These are phyloP conservation scores for Botrytis byssoidea DNA, from an alignment of 2,329 filamentous ascomycete species.

Conservation along the genomic window DNA sequence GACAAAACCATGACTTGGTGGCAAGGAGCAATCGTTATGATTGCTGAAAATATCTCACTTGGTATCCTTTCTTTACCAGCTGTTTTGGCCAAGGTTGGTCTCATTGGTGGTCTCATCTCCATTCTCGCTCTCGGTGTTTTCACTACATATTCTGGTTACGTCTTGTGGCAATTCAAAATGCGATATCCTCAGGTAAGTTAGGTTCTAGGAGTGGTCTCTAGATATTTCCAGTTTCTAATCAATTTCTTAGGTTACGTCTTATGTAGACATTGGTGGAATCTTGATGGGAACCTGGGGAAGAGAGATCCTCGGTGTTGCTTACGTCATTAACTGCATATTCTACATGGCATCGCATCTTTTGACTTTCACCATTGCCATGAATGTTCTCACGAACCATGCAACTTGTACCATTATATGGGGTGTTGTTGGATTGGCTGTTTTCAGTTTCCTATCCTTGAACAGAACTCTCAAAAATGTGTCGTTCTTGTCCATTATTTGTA, in stretches of 20 bases:
- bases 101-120: constrained; percentile 44
- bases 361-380: constrained; percentile 58
- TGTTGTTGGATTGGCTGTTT: constrained; percentile 50
- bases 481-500: constrained; percentile 53
- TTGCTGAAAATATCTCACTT: constrained; percentile 25
- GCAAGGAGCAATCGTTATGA: constrained; percentile 20
- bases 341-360: constrained; percentile 60
- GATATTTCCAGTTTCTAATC: not conserved
- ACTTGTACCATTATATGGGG: constrained; percentile 57
- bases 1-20: constrained; percentile 24
- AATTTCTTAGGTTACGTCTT: constrained; percentile 38
- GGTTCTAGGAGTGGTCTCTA: not conserved
- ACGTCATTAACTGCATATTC: constrained; percentile 57
- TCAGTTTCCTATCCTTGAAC: constrained; percentile 51
- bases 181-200: constrained; percentile 48
- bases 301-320: constrained; percentile 50
- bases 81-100: constrained; percentile 20
- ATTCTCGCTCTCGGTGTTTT: constrained; percentile 53
- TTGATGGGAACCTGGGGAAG: constrained; percentile 45
- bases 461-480: constrained; percentile 56
- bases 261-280: constrained; percentile 57
- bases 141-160: constrained; percentile 59
- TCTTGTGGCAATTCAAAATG: constrained; percentile 59
- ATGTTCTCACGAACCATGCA: constrained; percentile 53
- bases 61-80: constrained; percentile 24